Percentiles rank a stretch among this genome's conserved stretches.
Evolutionary conservation across 306 rosid species (phyloP).

Genomic region (Glycine latifolia): DNA sequence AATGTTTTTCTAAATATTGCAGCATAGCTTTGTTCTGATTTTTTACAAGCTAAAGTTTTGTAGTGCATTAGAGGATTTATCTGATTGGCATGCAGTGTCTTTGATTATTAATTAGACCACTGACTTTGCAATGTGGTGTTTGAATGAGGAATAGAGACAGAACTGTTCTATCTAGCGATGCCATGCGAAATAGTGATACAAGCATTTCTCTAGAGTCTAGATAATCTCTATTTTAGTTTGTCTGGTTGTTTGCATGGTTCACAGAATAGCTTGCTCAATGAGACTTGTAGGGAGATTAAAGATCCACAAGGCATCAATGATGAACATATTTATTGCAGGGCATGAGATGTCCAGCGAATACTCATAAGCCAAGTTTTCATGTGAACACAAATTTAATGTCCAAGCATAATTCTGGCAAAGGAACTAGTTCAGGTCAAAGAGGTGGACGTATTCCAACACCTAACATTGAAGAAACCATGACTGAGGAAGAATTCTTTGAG

Average conservation of each 20-base stretch:
- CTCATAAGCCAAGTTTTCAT: constrained; percentile 95
- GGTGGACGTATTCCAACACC: constrained; percentile 71
- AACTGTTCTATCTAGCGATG: constrained; percentile 9
- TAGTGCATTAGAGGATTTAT: constrained; percentile 6
- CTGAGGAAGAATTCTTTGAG: constrained; percentile 89
- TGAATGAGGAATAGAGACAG: not conserved
- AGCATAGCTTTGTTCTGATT: not conserved
- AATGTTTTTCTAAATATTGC: too few relatives aligned
- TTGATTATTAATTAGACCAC: constrained; percentile 23
- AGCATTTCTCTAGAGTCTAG: not conserved
- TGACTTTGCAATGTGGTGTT: not conserved
- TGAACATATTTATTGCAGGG: constrained; percentile 67
- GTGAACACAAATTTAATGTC: constrained; percentile 86
- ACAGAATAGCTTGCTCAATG: constrained; percentile 35
- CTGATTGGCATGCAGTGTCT: not conserved
- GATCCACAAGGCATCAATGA: constrained; percentile 28
- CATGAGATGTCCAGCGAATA: constrained; percentile 93
- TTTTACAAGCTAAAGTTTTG: too few relatives aligned
- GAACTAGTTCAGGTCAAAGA: constrained; percentile 79
- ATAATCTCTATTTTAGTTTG: constrained; percentile 8
- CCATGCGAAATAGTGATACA: constrained; percentile 23
- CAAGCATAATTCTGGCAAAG: constrained; percentile 73
- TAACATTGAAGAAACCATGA: constrained; percentile 79
- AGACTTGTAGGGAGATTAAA: not conserved
- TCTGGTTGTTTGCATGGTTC: not conserved